These are phyloP conservation scores for Xylariaceae sp. DNA, from an alignment of 2,329 filamentous ascomycete species.

Conservation along the genomic window DNA sequence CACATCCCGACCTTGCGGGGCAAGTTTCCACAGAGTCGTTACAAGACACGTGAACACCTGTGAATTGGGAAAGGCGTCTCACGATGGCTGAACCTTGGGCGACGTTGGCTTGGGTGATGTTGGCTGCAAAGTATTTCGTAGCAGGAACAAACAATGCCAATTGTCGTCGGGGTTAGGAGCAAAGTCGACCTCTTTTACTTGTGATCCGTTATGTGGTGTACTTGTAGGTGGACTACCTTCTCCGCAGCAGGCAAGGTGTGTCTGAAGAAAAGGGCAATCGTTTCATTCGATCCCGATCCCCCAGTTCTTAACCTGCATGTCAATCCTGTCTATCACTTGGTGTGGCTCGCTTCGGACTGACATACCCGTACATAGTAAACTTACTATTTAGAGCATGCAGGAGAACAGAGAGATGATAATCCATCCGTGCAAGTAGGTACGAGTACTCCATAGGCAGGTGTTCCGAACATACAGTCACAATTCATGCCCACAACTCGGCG, in stretches of 20 bases:
- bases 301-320: conserved; percentile 5
- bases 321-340: conserved; percentile 1
- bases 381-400: background rate
- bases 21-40: background rate
- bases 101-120: background rate
- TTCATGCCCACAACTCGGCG: background rate
- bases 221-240: background rate
- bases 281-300: background rate
- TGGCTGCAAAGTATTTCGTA: background rate
- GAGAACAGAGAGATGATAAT: background rate
- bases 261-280: background rate
- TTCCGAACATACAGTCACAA: too few species aligned
- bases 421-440: background rate
- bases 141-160: background rate
- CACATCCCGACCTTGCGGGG: background rate
- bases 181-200: background rate
- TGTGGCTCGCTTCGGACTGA: conserved; percentile 3
- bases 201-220: background rate
- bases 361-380: background rate
- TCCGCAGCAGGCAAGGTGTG: background rate
- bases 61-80: background rate
- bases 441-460: background rate
- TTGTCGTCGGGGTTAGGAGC: background rate
- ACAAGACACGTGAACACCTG: background rate
- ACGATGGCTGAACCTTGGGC: background rate